Evolutionary conservation across 345 rosid species (phyloP).

Genomic region (Corchorus olitorius): DNA sequence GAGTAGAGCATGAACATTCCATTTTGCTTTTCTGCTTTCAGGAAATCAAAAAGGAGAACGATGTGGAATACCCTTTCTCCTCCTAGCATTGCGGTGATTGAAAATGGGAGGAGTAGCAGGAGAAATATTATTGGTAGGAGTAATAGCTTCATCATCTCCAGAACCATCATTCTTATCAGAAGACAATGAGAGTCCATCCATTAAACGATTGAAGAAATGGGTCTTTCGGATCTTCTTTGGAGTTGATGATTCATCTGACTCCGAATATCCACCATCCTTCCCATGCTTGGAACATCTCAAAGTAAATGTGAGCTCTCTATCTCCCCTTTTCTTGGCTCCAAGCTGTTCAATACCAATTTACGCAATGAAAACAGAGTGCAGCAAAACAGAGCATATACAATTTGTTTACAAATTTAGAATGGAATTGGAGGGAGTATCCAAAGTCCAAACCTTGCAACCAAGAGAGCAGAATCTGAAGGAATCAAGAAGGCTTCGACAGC

Average conservation of each 20-base stretch:
- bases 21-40: too few relatives aligned
- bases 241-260: slow-evolving; percentile 76
- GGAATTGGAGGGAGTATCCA: too few relatives aligned
- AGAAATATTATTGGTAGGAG: slow-evolving; percentile 41
- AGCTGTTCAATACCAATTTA: slow-evolving; percentile 41
- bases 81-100: slow-evolving; percentile 67
- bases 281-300: slow-evolving; percentile 44
- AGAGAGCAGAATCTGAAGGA: slow-evolving; percentile 94
- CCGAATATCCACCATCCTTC: slow-evolving; percentile 50
- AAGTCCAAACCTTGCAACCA: slow-evolving; percentile 60
- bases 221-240: slow-evolving; percentile 73
- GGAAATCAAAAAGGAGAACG: slow-evolving; percentile 65
- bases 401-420: too few relatives aligned
- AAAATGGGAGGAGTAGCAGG: slow-evolving; percentile 63
- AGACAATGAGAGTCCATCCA: slow-evolving; percentile 59
- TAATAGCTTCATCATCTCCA: slow-evolving; percentile 50
- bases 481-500: slow-evolving; percentile 88
- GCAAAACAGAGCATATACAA: too few relatives aligned
- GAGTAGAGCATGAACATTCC: neutral
- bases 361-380: neutral
- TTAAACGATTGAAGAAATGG: slow-evolving; percentile 54
- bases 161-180: slow-evolving; percentile 45
- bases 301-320: slow-evolving; percentile 58
- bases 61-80: slow-evolving; percentile 83
- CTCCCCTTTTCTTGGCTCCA: slow-evolving; percentile 74